These are phyloP conservation scores for Paramecium tetraurelia DNA, from an alignment of 73 alveolate genomes.

Conservation along the genomic window DNA sequence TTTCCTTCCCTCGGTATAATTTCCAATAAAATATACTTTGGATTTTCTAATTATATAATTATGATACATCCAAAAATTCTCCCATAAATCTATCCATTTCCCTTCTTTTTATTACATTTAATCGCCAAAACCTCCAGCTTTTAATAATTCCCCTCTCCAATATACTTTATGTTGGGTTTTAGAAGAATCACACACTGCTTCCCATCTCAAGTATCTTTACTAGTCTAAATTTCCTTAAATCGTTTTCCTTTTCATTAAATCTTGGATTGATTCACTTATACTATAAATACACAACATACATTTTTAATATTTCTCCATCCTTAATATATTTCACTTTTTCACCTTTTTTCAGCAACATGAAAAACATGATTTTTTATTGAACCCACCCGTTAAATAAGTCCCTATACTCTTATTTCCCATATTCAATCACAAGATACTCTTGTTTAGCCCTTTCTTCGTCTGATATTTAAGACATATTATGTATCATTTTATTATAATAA, in stretches of 20 bases:
- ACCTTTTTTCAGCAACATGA: neutral
- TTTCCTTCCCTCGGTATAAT: neutral
- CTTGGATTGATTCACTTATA: neutral
- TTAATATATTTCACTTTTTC: neutral
- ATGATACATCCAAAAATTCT: neutral
- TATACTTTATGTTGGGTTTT: neutral
- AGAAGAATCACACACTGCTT: neutral
- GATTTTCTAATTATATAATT: neutral
- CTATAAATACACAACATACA: neutral
- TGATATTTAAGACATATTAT: neutral
- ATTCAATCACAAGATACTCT: neutral
- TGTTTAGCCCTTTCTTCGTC: neutral
- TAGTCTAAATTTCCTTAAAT: neutral
- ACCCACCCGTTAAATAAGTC: neutral
- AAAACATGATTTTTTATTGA: neutral
- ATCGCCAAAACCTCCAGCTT: neutral
- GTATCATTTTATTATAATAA: neutral
- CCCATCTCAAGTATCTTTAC: neutral
- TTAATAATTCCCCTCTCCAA: neutral
- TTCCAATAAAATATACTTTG: neutral
- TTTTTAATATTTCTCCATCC: neutral
- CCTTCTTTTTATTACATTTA: neutral
- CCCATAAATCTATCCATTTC: neutral
- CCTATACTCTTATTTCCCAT: neutral
- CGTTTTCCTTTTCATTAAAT: neutral